These are phyloP conservation scores for Sporisorium iseilematis-ciliati DNA, from an alignment of 1,284 basidiomycete genomes.

Conservation along the genomic window DNA sequence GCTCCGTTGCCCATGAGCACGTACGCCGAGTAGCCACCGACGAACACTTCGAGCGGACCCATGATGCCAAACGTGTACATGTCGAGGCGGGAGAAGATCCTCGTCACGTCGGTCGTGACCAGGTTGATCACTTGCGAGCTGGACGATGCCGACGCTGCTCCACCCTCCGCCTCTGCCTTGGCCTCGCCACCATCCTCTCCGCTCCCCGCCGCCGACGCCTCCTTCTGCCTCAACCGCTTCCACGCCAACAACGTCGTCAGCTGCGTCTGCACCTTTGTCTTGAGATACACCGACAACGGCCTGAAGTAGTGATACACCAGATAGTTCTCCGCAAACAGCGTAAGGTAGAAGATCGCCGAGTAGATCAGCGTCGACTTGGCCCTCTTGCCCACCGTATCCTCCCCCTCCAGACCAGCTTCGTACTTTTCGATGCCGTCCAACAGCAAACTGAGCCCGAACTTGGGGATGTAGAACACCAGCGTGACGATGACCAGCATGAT, in stretches of 20 bases:
- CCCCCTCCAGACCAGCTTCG: neutral
- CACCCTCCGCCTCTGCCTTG: no score
- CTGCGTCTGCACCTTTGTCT: conserved; percentile 26
- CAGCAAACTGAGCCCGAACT: conserved; percentile 27
- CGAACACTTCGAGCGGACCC: conserved; percentile 42
- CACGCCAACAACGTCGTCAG: conserved; percentile 37
- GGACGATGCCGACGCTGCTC: conserved; percentile 2
- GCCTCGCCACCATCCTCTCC: no score
- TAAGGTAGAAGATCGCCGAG: conserved; percentile 33
- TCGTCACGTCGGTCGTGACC: conserved; percentile 36
- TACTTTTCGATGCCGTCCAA: conserved; percentile 30
- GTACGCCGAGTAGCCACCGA: conserved; percentile 41
- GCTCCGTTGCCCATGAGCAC: conserved; percentile 39
- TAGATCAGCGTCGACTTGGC: conserved; percentile 36
- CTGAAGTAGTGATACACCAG: conserved; percentile 36
- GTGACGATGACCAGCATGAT: conserved; percentile 29
- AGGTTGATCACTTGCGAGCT: conserved; percentile 47
- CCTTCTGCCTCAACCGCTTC: conserved; percentile 44
- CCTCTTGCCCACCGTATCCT: conserved; percentile 11
- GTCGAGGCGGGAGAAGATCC: conserved; percentile 33
- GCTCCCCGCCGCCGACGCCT: no score
- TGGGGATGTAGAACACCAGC: conserved; percentile 36
- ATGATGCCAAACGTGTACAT: conserved; percentile 37
- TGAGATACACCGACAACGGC: conserved; percentile 17
- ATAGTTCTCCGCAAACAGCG: conserved; percentile 19